These are phyloP conservation scores for Chamaecrista fasciculata DNA, from an alignment of 306 rosid species.

Conservation along the genomic window DNA sequence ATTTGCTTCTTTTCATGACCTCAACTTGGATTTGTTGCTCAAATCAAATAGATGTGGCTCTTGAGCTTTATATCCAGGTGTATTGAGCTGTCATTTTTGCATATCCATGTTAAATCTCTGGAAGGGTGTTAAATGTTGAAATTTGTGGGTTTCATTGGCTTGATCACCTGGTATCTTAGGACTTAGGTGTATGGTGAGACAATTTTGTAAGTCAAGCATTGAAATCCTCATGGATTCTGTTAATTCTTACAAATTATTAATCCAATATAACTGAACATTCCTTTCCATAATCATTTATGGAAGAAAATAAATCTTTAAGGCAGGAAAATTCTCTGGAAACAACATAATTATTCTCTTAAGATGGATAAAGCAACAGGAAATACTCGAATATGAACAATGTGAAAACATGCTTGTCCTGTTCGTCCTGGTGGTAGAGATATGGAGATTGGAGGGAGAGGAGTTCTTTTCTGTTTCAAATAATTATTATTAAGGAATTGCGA, in stretches of 20 bases:
- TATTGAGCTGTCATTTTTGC: conserved; percentile 14
- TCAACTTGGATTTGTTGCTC: neutral
- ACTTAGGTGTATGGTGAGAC: neutral
- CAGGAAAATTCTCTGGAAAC: neutral
- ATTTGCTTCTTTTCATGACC: neutral
- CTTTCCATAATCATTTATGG: neutral
- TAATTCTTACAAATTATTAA: neutral
- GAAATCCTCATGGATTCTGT: neutral
- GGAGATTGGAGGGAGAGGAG: too few relatives aligned
- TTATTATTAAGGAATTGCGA: neutral
- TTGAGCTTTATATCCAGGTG: neutral
- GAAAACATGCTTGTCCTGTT: neutral
- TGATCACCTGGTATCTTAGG: conserved; percentile 18
- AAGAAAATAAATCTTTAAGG: neutral
- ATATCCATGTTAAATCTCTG: neutral
- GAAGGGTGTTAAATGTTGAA: conserved; percentile 12
- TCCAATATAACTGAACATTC: neutral
- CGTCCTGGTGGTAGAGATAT: neutral
- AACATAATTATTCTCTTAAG: neutral
- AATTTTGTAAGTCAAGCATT: neutral
- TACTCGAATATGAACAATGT: neutral
- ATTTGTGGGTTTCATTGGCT: conserved; percentile 4
- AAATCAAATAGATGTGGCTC: neutral
- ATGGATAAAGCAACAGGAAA: neutral
- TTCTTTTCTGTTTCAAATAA: neutral